Percentiles rank a stretch among this genome's conserved stretches.
phyloP scores from a whole-genome alignment of 768 basidiomycete genomes.

The Pleurotus sapidus region DNA sequence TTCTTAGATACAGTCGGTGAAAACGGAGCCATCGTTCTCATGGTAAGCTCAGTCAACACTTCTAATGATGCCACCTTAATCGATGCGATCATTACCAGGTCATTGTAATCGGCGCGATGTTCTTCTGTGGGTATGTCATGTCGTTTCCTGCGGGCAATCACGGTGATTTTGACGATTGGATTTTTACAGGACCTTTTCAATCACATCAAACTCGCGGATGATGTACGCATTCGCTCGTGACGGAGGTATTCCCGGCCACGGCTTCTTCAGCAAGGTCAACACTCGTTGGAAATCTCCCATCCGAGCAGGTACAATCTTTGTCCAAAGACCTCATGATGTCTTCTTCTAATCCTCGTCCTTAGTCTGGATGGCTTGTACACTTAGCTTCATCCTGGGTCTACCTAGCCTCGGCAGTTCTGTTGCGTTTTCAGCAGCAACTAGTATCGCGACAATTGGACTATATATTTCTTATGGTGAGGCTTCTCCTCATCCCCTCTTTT shows the following conservation, averaged over 20 bases:
- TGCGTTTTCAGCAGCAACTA: conserved; percentile 60
- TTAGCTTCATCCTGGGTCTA: conserved; percentile 72
- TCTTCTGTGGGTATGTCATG: conserved; percentile 60
- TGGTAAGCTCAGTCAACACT: conserved; percentile 39
- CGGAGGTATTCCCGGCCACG: conserved; percentile 66
- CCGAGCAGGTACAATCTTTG: conserved; percentile 48
- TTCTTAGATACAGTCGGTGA: conserved; percentile 75
- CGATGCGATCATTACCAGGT: conserved; percentile 29
- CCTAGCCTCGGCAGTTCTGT: conserved; percentile 73
- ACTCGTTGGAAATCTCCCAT: conserved; percentile 58
- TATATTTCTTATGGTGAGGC: conserved; percentile 69
- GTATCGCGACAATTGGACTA: conserved; percentile 72
- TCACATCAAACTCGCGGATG: conserved; percentile 80
- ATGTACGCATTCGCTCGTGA: conserved; percentile 82
- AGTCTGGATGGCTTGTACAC: conserved; percentile 79
- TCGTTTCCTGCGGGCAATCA: not conserved
- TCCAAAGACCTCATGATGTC: not conserved
- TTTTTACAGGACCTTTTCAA: conserved; percentile 58
- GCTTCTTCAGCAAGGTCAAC: conserved; percentile 65
- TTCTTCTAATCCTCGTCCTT: not conserved
- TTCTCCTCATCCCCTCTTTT: not conserved
- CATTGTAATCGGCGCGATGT: conserved; percentile 71
- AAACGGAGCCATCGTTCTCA: conserved; percentile 70
- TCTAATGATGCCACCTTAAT: too few relatives aligned
- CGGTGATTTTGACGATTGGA: not conserved